Conservation (phyloP, 495 filamentous ascomycete species). For the Daldinia loculata region DNA sequence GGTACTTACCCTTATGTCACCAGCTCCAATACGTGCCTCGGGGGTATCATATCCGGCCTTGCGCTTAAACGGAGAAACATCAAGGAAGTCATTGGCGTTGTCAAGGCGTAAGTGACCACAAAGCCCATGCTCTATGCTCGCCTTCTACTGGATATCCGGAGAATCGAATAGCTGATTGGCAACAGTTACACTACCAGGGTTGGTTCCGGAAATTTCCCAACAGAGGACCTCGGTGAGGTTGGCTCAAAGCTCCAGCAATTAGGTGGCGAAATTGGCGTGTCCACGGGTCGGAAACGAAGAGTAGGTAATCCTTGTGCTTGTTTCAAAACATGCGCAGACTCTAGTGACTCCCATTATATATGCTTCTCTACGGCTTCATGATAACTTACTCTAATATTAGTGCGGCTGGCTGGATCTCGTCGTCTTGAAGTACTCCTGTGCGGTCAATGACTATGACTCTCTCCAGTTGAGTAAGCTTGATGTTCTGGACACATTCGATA, state of each 20-base stretch:
- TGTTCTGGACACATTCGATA: background rate
- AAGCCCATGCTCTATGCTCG: background rate
- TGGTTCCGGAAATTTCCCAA: slow-evolving; percentile 4
- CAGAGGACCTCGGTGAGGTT: slow-evolving; percentile 1
- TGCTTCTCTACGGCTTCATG: background rate
- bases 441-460: slow-evolving; percentile 4
- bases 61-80: slow-evolving; percentile 1
- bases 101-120: background rate
- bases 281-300: slow-evolving; percentile 6
- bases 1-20: slow-evolving; percentile 10
- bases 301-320: background rate
- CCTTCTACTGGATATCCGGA: background rate
- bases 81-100: slow-evolving; percentile 4
- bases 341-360: background rate
- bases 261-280: slow-evolving; percentile 3
- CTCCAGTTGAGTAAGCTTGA: slow-evolving; percentile 5
- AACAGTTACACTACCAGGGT: slow-evolving; percentile 4
- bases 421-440: slow-evolving; percentile 9
- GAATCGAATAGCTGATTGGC: background rate
- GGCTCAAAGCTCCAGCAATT: slow-evolving; percentile 4
- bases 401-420: slow-evolving; percentile 7
- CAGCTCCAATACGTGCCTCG: slow-evolving; percentile 4
- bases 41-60: slow-evolving; percentile 2
- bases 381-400: background rate
- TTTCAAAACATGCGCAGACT: background rate